These are phyloP conservation scores for Streptanthus diversifolius DNA, from an alignment of 345 rosid genomes.

Conservation along the genomic window DNA sequence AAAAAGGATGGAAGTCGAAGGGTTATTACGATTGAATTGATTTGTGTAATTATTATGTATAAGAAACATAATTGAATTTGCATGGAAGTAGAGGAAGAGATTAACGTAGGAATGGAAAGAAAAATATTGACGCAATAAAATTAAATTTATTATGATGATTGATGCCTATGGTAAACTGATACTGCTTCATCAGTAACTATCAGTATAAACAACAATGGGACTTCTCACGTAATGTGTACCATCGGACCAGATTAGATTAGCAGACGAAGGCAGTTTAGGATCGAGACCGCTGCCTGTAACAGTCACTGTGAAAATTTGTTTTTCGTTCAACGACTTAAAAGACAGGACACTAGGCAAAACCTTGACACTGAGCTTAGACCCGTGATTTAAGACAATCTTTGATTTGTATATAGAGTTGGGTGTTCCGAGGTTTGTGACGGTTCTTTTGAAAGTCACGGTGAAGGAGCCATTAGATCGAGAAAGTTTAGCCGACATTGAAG, in stretches of 20 bases:
- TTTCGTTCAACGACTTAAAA: slow-evolving; percentile 36
- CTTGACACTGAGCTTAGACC: slow-evolving; percentile 7
- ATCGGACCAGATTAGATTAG: slow-evolving; percentile 35
- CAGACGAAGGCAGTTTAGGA: not conserved
- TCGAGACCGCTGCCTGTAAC: not conserved
- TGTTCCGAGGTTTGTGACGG: slow-evolving; percentile 50
- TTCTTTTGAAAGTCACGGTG: slow-evolving; percentile 32
- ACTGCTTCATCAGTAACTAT: not conserved
- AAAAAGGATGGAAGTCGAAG: no score
- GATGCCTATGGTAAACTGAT: not conserved
- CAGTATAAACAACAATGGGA: slow-evolving; percentile 29
- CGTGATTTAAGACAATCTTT: not conserved
- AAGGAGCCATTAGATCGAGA: not conserved
- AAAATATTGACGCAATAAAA: no score
- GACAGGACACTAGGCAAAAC: slow-evolving; percentile 39
- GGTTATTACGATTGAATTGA: no score
- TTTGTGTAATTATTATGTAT: no score
- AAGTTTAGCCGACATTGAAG: slow-evolving; percentile 36
- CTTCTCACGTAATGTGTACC: slow-evolving; percentile 31
- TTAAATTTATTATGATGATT: not conserved
- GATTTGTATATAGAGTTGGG: slow-evolving; percentile 45
- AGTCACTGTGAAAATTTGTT: slow-evolving; percentile 37
- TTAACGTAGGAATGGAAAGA: no score
- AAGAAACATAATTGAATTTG: no score
- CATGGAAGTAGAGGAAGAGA: no score